Evolutionary conservation across 1,284 basidiomycete species (phyloP).

Genomic region (Pseudozyma tsukubaensis): DNA sequence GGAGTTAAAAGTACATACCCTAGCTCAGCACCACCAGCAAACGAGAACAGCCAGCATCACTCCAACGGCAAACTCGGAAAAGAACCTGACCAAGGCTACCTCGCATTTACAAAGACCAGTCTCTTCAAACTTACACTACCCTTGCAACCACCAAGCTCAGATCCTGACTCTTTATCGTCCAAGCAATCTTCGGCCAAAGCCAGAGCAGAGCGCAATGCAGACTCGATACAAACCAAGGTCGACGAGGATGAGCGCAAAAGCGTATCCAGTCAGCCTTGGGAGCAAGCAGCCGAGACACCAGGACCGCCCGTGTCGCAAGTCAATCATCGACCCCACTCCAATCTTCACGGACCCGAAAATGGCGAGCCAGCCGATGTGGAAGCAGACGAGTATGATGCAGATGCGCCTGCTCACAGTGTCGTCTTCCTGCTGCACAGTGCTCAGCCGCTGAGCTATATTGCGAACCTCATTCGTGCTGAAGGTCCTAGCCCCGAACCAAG

Average conservation of each 20-base stretch:
- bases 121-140: constrained; percentile 61
- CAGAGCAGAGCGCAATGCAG: constrained; percentile 16
- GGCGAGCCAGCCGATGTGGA: constrained; percentile 51
- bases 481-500: constrained; percentile 53
- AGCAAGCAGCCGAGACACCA: constrained; percentile 41
- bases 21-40: constrained; percentile 37
- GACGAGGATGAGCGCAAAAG: constrained; percentile 21
- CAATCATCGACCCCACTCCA: constrained; percentile 34
- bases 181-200: constrained; percentile 34
- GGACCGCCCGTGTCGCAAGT: constrained; percentile 45
- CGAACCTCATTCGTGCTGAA: constrained; percentile 58
- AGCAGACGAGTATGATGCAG: constrained; percentile 55
- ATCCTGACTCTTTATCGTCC: constrained; percentile 34
- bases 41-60: constrained; percentile 43
- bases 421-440: constrained; percentile 59
- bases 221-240: constrained; percentile 1
- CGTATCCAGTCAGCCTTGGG: constrained; percentile 39
- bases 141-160: constrained; percentile 39
- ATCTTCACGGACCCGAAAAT: constrained; percentile 46
- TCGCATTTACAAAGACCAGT: constrained; percentile 60
- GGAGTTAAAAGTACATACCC: constrained; percentile 52
- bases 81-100: constrained; percentile 51
- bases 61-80: constrained; percentile 11
- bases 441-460: constrained; percentile 60
- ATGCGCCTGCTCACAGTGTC: constrained; percentile 57